phyloP scores from a whole-genome alignment of 2,329 filamentous ascomycete species.

The Cladosporium sp. region DNA sequence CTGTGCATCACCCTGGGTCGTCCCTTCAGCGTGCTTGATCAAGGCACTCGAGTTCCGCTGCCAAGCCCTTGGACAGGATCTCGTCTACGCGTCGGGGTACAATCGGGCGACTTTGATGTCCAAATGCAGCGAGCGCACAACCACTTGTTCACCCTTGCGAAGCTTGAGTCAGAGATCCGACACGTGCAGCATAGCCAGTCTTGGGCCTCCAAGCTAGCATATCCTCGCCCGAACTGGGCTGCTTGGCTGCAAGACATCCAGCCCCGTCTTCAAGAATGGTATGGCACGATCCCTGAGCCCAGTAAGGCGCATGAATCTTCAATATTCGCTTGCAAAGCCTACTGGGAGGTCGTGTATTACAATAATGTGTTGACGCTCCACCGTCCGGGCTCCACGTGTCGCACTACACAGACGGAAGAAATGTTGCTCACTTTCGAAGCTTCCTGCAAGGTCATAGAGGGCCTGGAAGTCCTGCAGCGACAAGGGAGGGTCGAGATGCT shows the following conservation, averaged over 20 bases:
- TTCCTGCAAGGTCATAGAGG: constrained; percentile 34
- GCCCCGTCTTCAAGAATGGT: constrained; percentile 36
- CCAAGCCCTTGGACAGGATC: constrained; percentile 28
- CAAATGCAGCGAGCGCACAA: constrained; percentile 34
- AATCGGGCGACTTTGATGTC: constrained; percentile 19
- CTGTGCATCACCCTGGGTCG: constrained; percentile 34
- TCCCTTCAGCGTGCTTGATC: constrained; percentile 35
- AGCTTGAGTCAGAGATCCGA: constrained; percentile 40
- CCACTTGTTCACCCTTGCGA: constrained; percentile 33
- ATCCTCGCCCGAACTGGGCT: constrained; percentile 33
- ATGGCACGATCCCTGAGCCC: constrained; percentile 32
- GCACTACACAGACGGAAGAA: constrained; percentile 14
- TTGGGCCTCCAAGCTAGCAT: constrained; percentile 31
- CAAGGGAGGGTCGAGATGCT: constrained; percentile 35
- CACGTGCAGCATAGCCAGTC: constrained; percentile 36
- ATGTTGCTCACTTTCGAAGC: not conserved
- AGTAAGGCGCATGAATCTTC: constrained; percentile 30
- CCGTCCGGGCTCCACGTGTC: constrained; percentile 32
- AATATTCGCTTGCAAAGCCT: constrained; percentile 35
- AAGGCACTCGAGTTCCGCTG: constrained; percentile 29
- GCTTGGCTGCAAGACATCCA: constrained; percentile 36
- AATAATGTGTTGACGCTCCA: constrained; percentile 37
- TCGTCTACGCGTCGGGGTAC: not conserved
- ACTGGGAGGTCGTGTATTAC: constrained; percentile 37
- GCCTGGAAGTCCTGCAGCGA: constrained; percentile 36